These are phyloP conservation scores for Globisporangium alternatum DNA, from an alignment of 352 stramenopile species.

Conservation along the genomic window DNA sequence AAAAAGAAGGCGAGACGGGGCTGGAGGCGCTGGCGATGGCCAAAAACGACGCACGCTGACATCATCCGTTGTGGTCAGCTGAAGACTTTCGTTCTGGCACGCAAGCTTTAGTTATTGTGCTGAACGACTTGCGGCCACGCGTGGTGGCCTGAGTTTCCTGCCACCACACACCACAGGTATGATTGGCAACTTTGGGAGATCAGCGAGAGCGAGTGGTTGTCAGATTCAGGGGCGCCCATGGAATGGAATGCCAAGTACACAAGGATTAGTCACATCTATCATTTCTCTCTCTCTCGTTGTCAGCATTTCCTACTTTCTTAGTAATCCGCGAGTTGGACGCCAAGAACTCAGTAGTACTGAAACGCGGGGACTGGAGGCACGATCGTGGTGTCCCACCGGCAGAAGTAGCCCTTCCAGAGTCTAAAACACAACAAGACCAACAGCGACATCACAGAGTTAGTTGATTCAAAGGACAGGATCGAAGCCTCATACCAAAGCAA, in stretches of 20 bases:
- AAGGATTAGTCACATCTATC: background rate
- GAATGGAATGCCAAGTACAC: background rate
- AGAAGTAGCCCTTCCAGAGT: constrained; percentile 86
- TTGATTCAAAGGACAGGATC: background rate
- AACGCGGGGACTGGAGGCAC: constrained; percentile 62
- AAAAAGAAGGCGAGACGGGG: too few relatives aligned
- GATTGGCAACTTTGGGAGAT: too few relatives aligned
- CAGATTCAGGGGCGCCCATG: background rate
- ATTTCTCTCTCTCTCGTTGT: background rate
- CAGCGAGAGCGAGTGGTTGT: too few relatives aligned
- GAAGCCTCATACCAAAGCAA: background rate
- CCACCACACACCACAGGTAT: too few relatives aligned
- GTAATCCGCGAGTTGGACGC: constrained; percentile 15
- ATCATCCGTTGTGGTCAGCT: too few relatives aligned
- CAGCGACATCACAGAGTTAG: background rate
- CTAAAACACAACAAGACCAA: constrained; percentile 26
- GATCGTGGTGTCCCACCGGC: constrained; percentile 76
- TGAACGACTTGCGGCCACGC: too few relatives aligned
- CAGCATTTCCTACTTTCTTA: background rate
- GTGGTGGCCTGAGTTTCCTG: too few relatives aligned
- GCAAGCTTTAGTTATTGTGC: too few relatives aligned
- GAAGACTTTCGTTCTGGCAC: too few relatives aligned
- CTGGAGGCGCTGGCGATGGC: too few relatives aligned
- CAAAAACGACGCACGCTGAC: too few relatives aligned
- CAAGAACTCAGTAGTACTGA: constrained; percentile 48